Base-by-base conservation (phyloP, 2,329 filamentous ascomycete species). In the Fonsecaea pedrosoi region DNA sequence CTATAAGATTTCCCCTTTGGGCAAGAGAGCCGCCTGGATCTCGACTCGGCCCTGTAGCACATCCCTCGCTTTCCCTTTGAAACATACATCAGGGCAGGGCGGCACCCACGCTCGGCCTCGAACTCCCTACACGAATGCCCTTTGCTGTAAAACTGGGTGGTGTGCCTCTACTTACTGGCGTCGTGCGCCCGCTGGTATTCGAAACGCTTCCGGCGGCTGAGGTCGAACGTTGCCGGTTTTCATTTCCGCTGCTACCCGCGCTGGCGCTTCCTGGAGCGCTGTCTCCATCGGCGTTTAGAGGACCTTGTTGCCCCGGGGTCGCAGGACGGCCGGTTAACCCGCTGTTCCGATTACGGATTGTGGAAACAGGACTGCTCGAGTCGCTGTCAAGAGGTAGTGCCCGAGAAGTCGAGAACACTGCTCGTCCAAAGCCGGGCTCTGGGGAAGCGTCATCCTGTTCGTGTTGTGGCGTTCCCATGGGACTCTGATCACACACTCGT, bases 111-210 rank as follows among this genome's bases (percentile, higher is more conserved):
- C 70, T 73, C 21, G 71, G 71, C 30, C 60, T 69, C 37, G 70
- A 66, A 38, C 67, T 68, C 2, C 71, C 71, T 15, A 73, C 65
- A 35, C 59, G 65, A 35, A 73, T 73, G 3, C 71, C 71, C 53
- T 67, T 65, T 10, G 62, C 38, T 21, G 69, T 69, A 48, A 73
- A 67, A 25, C 62, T 56, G 25, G 69, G 65, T 30, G 53, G 65
- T 18, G 38, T 45, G 9, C 53, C 53, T 34, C 55, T 34, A 30
- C 53, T 45, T 54, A 59, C 40, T 10, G 57, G 57, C 12, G 57
- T 59, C 10, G 40, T 48, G 13, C 38, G 57, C 34, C 57, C 57
- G 34, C 57, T 61, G 34, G 59, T 35, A 15, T 34, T 48, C 10
- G 53, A 35, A 53, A 34, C 53, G 10, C 34, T 34, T 37, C 59